Percentiles rank a stretch among this genome's conserved stretches.
Conservation (phyloP, 805 yeast genomes). For the Suhomyces vadensis region DNA sequence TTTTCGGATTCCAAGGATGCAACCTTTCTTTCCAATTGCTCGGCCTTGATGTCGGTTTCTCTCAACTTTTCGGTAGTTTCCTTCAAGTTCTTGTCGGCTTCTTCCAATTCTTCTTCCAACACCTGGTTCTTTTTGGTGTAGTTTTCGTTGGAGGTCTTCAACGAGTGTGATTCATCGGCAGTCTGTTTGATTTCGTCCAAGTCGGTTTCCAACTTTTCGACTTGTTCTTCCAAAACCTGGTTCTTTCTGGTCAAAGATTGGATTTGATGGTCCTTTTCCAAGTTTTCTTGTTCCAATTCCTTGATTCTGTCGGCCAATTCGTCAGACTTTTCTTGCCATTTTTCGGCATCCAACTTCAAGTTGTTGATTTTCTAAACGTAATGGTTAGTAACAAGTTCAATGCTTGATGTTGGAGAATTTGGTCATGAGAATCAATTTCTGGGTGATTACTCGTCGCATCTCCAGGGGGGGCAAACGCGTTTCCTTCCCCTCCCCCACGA, state of each 20-base stretch:
- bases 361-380: conserved; percentile 71
- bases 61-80: conserved; percentile 92
- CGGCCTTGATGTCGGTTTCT: conserved; percentile 94
- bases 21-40: conserved; percentile 92
- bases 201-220: conserved; percentile 75
- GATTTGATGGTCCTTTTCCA: conserved; percentile 93
- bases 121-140: conserved; percentile 85
- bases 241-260: conserved; percentile 91
- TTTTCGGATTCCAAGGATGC: conserved; percentile 89
- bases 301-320: conserved; percentile 79
- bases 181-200: conserved; percentile 76
- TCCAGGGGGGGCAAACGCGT: too few relatives aligned
- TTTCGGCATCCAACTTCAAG: conserved; percentile 91
- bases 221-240: conserved; percentile 78
- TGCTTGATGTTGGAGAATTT: neutral
- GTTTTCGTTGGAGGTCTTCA: conserved; percentile 87
- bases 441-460: too few relatives aligned
- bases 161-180: conserved; percentile 87
- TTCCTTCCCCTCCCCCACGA: too few relatives aligned
- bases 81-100: conserved; percentile 84
- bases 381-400: conserved; percentile 5
- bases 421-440: neutral
- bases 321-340: conserved; percentile 96
- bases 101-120: conserved; percentile 89
- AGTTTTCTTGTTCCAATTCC: conserved; percentile 86